Evolutionary conservation across 805 yeast species (phyloP), one percentile per base, ranked within the genome.

Genomic region (Spathaspora boniae): DNA sequence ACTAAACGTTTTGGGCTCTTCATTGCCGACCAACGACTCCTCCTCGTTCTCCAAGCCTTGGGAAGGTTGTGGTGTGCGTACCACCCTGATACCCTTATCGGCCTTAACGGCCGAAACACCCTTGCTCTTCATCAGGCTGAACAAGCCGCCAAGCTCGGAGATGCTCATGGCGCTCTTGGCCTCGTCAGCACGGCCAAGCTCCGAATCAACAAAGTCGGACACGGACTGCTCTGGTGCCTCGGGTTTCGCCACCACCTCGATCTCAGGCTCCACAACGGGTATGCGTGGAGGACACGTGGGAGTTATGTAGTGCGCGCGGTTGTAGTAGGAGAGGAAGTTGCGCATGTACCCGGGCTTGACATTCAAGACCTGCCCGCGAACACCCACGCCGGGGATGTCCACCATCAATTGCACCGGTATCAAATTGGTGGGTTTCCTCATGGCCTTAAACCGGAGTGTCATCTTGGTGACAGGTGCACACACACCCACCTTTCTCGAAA

Each of bases 301-400:
- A 28, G 58, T 54, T 16, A 86, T 69, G 51, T 86, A 88, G 14
- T 76, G 72, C 3, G 96, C 96, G 29, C 86, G 84, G 49, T 85
- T 80, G 41, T 66, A 50, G 28, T 76, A 75, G 49, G 86, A 86
- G 38, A 88, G 70, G 47, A 64, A 75, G 60, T 85, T 86, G 53
- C 91, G 76, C 96, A 88, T 88, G 43, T 76, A 68, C 16, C 87
- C 84, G 20, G 95, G 88, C 43, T 77, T 72, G 14, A 88, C 96
- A 23, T 73, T 65, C 19, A 82, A 70, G 29, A 88, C 70, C 62
- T 88, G 82, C 23, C 96, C 96, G 41, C 62, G 65, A 16, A 62
- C 62, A 15, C 95, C 94, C 37, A 81, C 59, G 9, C 71, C 72
- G 20, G 78, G 75, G 51, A 77, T 72, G 50, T 85, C 85, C 49